These are phyloP conservation scores for Rhizopogon sp. DNA, from an alignment of 768 basidiomycete species.

Conservation along the genomic window DNA sequence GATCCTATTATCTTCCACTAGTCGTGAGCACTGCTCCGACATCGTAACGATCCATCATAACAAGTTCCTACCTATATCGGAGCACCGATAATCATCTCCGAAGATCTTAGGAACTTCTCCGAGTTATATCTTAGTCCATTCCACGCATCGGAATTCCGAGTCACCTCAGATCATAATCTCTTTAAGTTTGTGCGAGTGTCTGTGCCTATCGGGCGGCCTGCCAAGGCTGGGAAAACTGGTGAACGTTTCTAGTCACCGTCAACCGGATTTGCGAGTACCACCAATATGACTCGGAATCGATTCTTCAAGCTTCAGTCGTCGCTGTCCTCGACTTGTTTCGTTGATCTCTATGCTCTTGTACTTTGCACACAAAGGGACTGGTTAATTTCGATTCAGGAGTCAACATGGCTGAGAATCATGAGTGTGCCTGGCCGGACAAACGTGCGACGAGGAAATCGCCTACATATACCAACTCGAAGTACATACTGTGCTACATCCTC, in stretches of 20 bases:
- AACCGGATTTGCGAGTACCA: neutral
- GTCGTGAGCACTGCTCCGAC: no score
- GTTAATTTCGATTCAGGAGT: neutral
- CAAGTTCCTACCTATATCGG: no score
- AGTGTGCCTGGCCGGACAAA: slow-evolving; percentile 1
- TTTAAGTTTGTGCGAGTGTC: no score
- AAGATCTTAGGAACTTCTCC: no score
- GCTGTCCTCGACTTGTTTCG: neutral
- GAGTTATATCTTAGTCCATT: no score
- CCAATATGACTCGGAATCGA: no score
- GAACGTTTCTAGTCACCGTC: neutral
- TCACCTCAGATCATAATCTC: no score
- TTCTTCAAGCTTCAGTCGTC: neutral
- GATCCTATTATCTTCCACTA: no score
- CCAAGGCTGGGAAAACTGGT: neutral
- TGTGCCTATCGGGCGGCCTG: no score
- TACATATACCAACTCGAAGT: neutral
- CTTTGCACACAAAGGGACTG: neutral
- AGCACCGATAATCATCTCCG: no score
- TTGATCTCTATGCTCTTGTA: neutral
- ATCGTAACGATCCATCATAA: no score
- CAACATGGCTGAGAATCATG: neutral
- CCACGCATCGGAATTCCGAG: no score
- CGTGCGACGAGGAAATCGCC: slow-evolving; percentile 1
- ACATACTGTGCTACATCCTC: neutral